Percentiles rank a stretch among this genome's conserved stretches.
These are phyloP conservation scores for Kandelia obovata DNA, from an alignment of 345 rosid species.

Conservation along the genomic window DNA sequence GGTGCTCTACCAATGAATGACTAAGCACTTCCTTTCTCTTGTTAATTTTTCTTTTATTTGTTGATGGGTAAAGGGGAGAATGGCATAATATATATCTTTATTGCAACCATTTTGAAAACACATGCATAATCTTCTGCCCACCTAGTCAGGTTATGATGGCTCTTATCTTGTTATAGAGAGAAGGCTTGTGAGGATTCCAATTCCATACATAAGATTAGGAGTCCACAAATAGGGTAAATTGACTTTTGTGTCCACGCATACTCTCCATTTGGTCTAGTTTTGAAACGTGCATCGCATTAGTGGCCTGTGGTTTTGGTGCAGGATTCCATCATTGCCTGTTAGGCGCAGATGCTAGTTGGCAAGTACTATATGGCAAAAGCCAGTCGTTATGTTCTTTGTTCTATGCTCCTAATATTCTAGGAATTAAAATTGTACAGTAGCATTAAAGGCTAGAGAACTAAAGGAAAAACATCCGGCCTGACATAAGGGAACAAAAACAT, in stretches of 20 bases:
- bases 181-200: constrained; percentile 8
- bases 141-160: constrained; percentile 31
- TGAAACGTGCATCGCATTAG: constrained; percentile 13
- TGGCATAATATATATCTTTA: constrained; percentile 17
- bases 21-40: too few relatives aligned
- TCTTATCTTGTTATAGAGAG: constrained; percentile 23
- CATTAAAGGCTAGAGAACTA: constrained; percentile 24
- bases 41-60: too few relatives aligned
- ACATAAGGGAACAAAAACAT: constrained; percentile 17
- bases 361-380: constrained; percentile 35
- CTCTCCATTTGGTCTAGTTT: constrained; percentile 16
- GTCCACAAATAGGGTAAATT: constrained; percentile 15
- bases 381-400: constrained; percentile 11
- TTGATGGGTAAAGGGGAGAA: not conserved
- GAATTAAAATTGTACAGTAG: constrained; percentile 26
- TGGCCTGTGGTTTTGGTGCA: constrained; percentile 24
- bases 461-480: not conserved
- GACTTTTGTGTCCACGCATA: constrained; percentile 25
- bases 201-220: constrained; percentile 1
- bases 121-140: constrained; percentile 32
- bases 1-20: too few relatives aligned
- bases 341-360: constrained; percentile 40
- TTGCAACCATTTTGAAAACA: constrained; percentile 27
- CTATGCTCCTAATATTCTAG: constrained; percentile 25
- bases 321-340: constrained; percentile 33